Evolutionary conservation across 1,139 yeast species (phyloP).

Genomic region (Geotrichum aggregatum): DNA sequence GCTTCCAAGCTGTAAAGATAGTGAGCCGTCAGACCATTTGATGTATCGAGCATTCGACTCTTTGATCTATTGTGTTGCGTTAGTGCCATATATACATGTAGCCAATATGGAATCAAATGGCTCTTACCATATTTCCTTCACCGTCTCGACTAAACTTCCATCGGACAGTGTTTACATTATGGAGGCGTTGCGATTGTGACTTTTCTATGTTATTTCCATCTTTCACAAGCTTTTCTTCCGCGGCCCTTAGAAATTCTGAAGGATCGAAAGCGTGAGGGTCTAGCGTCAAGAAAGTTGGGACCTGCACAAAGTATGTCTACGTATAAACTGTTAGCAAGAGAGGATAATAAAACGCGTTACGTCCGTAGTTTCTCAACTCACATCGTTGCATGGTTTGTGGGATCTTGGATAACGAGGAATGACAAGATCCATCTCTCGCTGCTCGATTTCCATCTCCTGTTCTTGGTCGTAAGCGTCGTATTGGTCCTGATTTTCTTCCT

Average conservation of each 20-base stretch:
- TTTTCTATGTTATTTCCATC: slow-evolving; percentile 49
- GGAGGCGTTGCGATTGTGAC: slow-evolving; percentile 49
- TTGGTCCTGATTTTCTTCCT: slow-evolving; percentile 21
- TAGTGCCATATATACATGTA: slow-evolving; percentile 20
- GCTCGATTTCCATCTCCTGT: slow-evolving; percentile 39
- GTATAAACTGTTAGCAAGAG: slow-evolving; percentile 19
- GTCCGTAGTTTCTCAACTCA: not conserved
- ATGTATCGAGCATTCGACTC: slow-evolving; percentile 88
- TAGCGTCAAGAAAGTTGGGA: slow-evolving; percentile 77
- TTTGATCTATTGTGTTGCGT: slow-evolving; percentile 38
- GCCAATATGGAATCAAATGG: slow-evolving; percentile 1
- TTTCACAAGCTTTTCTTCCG: slow-evolving; percentile 27
- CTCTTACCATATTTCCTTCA: slow-evolving; percentile 47
- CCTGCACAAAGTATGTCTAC: slow-evolving; percentile 53
- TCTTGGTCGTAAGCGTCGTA: slow-evolving; percentile 19
- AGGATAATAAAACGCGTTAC: slow-evolving; percentile 14
- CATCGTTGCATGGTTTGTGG: slow-evolving; percentile 32
- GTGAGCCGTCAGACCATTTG: slow-evolving; percentile 90
- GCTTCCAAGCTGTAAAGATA: slow-evolving; percentile 78
- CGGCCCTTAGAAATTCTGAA: slow-evolving; percentile 48
- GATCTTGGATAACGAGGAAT: slow-evolving; percentile 70
- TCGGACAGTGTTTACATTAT: slow-evolving; percentile 78
- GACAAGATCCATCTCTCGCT: slow-evolving; percentile 56
- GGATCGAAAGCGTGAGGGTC: slow-evolving; percentile 90
- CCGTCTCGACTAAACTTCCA: slow-evolving; percentile 81